A percentile compares a stretch with the other conserved stretches of the same genome.
phyloP scores from a whole-genome alignment of 176 grass and related monocot species.

The Juncus inflexus region DNA sequence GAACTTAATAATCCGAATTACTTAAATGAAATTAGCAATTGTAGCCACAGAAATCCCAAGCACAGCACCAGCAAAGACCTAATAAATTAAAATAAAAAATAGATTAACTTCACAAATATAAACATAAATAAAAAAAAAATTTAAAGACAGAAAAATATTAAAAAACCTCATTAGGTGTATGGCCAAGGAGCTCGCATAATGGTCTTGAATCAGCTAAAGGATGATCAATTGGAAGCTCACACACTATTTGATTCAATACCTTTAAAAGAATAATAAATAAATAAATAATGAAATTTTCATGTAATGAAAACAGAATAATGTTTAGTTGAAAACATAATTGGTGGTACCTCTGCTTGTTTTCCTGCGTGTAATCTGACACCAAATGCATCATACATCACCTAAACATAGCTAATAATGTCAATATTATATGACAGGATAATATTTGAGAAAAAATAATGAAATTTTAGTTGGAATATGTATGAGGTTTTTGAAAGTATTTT shows the following conservation, averaged over 20 bases:
- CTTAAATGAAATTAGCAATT: constrained; percentile 39
- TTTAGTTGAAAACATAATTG: constrained; percentile 2
- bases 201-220: constrained; percentile 75
- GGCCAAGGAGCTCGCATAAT: constrained; percentile 86
- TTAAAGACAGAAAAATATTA: constrained; percentile 16
- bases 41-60: constrained; percentile 56
- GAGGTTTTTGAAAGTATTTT: no score
- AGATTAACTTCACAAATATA: constrained; percentile 12
- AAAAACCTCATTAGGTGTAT: constrained; percentile 92
- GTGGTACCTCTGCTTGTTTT: constrained; percentile 81
- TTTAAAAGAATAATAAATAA: constrained; percentile 25
- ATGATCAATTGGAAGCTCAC: constrained; percentile 88
- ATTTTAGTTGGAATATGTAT: no score
- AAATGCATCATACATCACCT: constrained; percentile 99
- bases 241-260: constrained; percentile 96
- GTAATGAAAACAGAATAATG: neutral
- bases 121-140: no score
- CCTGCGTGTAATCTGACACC: constrained; percentile 95
- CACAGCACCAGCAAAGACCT: constrained; percentile 56
- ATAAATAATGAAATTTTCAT: no score
- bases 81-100: constrained; percentile 25
- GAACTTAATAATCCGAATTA: neutral
- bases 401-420: constrained; percentile 9
- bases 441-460: no score
- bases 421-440: no score